Evolutionary conservation across 495 filamentous ascomycete species (phyloP).

Genomic region (Parachaetomium inaequale): DNA sequence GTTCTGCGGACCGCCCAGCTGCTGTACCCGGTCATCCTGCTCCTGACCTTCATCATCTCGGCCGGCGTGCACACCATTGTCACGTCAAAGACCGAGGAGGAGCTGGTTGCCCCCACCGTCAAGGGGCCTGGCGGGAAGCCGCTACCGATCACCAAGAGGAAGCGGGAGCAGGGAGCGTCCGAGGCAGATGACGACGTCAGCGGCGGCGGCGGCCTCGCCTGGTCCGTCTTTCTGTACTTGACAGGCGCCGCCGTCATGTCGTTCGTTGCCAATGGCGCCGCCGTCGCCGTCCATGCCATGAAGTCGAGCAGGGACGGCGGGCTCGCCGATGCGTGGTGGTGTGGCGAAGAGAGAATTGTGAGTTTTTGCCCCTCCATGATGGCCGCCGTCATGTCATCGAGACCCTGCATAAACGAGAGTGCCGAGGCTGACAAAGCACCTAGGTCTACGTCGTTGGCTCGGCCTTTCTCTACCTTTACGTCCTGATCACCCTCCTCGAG

Average conservation of each 20-base stretch:
- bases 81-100: conserved; percentile 43
- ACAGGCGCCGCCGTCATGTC: conserved; percentile 63
- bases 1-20: conserved; percentile 40
- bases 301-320: conserved; percentile 45
- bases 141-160: conserved; percentile 58
- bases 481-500: conserved; percentile 76
- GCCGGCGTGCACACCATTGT: conserved; percentile 44
- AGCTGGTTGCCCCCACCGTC: conserved; percentile 36
- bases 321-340: conserved; percentile 65
- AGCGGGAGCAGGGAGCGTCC: conserved; percentile 35
- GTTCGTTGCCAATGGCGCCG: conserved; percentile 67
- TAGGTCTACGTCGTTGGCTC: conserved; percentile 76
- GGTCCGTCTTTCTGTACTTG: conserved; percentile 69
- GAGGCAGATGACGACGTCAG: conserved; percentile 39
- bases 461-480: conserved; percentile 53
- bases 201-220: conserved; percentile 55
- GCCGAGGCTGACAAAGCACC: conserved; percentile 17
- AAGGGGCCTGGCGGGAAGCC: conserved; percentile 77
- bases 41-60: conserved; percentile 42
- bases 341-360: conserved; percentile 79
- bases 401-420: background rate
- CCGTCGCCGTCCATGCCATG: conserved; percentile 75
- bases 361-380: conserved; percentile 34
- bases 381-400: background rate
- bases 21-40: conserved; percentile 41